These are phyloP conservation scores for Pseudocohnilembus persalinus DNA, from an alignment of 169 alveolate genomes.

Conservation along the genomic window DNA sequence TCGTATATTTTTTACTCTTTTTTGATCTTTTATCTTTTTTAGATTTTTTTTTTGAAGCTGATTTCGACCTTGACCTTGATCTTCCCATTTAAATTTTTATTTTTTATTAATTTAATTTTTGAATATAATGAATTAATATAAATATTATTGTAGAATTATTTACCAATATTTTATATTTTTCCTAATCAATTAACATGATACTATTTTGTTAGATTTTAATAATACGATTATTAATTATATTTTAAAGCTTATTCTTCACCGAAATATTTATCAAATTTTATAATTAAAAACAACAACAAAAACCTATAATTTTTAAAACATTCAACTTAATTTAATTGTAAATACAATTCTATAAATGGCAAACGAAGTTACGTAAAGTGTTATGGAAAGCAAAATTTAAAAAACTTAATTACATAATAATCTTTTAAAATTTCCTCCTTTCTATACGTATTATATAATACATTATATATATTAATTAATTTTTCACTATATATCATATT, in stretches of 20 bases:
- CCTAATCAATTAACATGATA: no score
- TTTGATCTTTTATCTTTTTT: neutral
- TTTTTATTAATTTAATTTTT: no score
- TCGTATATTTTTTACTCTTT: neutral
- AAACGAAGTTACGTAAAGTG: neutral
- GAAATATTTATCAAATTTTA: no score
- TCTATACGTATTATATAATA: constrained; percentile 6
- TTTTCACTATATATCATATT: neutral
- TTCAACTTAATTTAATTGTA: neutral
- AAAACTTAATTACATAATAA: constrained; percentile 10
- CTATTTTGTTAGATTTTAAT: no score
- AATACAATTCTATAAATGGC: no score
- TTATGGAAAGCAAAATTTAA: neutral
- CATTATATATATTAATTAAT: neutral
- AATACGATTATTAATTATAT: no score
- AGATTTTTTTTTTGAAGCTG: neutral
- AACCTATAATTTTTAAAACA: no score
- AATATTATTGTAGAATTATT: no score
- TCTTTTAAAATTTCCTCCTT: constrained; percentile 19
- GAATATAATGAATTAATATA: no score
- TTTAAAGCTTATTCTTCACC: no score
- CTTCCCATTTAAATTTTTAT: neutral
- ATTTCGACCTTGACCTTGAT: neutral
- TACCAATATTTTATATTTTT: no score
- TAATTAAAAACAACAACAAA: neutral